A percentile compares a stretch with the other conserved stretches of the same genome.
Evolutionary conservation across 768 basidiomycete species (phyloP).

Genomic region (Chalciporus sphaerocephalus): DNA sequence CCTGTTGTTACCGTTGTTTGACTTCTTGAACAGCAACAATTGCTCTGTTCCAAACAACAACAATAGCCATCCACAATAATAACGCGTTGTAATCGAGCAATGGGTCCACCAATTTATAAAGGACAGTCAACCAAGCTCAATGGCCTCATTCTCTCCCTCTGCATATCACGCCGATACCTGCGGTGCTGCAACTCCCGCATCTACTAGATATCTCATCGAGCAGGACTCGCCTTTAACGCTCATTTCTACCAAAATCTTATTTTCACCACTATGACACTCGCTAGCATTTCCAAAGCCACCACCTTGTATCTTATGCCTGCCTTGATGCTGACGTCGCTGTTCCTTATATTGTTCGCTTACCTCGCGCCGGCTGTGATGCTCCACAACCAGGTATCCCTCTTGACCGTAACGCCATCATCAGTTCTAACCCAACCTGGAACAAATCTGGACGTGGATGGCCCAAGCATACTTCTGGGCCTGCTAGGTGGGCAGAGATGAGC

Average conservation of each 20-base stretch:
- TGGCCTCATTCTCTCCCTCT: not conserved
- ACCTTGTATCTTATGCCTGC: constrained; percentile 66
- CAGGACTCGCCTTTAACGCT: constrained; percentile 16
- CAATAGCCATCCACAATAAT: not conserved
- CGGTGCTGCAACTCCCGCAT: constrained; percentile 24
- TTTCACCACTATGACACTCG: constrained; percentile 48
- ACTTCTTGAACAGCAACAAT: not conserved
- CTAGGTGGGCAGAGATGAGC: constrained; percentile 44
- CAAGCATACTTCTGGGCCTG: constrained; percentile 61
- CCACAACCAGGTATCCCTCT: constrained; percentile 56
- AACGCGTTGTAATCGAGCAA: not conserved
- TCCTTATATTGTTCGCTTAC: constrained; percentile 64
- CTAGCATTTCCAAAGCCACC: constrained; percentile 62
- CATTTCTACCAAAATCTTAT: not conserved
- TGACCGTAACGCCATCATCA: constrained; percentile 59
- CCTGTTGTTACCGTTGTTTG: not conserved
- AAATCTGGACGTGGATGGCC: constrained; percentile 50
- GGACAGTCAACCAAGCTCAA: not conserved
- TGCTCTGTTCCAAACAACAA: not conserved
- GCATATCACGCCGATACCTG: constrained; percentile 4
- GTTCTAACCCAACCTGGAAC: constrained; percentile 34
- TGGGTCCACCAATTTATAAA: constrained; percentile 13
- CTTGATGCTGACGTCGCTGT: constrained; percentile 58
- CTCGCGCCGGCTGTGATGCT: constrained; percentile 63
- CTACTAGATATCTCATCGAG: constrained; percentile 13